phyloP scores from a whole-genome alignment of 2,329 filamentous ascomycete genomes.

The Fusarium musae region DNA sequence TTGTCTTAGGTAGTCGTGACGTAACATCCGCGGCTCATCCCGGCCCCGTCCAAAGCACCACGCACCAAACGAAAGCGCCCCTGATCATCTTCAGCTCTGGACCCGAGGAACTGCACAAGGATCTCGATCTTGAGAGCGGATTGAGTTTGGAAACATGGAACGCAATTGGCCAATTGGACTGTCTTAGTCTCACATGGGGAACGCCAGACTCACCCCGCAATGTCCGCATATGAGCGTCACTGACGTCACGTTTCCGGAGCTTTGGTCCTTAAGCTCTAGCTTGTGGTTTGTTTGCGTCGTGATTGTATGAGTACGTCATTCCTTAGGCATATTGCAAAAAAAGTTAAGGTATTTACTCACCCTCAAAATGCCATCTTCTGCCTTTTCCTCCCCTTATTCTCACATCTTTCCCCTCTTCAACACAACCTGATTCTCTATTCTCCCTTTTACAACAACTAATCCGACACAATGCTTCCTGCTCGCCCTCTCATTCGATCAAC shows the following conservation, averaged over 20 bases:
- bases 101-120: neutral
- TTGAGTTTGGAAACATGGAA: neutral
- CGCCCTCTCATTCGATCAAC: constrained; percentile 45
- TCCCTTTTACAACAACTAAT: neutral
- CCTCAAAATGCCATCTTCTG: constrained; percentile 9
- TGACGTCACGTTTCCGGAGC: constrained; percentile 42
- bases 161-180: constrained; percentile 25
- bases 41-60: neutral
- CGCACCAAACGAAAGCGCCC: constrained; percentile 1
- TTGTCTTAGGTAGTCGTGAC: constrained; percentile 19
- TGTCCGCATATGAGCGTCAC: constrained; percentile 38
- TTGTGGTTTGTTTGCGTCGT: constrained; percentile 32
- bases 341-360: neutral
- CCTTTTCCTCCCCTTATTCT: neutral
- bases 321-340: constrained; percentile 2
- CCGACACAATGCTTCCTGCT: constrained; percentile 46
- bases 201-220: constrained; percentile 28
- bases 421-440: neutral
- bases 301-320: constrained; percentile 38
- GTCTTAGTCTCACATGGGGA: constrained; percentile 5
- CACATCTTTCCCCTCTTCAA: neutral
- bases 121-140: constrained; percentile 9
- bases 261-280: constrained; percentile 26
- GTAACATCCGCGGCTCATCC: constrained; percentile 24
- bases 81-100: constrained; percentile 17